These are phyloP conservation scores for Suhomyces canberraensis DNA, from an alignment of 805 yeast genomes.

Conservation along the genomic window DNA sequence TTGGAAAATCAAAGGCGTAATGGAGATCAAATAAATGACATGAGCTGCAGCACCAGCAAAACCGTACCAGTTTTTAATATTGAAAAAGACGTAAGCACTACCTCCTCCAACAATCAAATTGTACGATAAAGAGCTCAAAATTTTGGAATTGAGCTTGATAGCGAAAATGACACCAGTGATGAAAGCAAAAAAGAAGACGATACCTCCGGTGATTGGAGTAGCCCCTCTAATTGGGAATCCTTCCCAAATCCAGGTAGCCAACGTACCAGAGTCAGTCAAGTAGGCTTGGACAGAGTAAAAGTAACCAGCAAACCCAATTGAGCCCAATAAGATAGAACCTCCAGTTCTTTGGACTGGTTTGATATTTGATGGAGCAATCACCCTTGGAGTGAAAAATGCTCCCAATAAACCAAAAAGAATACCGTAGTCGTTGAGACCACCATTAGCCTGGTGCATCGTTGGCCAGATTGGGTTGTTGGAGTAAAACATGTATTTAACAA, in stretches of 20 bases:
- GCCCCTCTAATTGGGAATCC: constrained; percentile 90
- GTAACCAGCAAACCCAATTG: constrained; percentile 73
- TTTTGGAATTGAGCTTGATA: constrained; percentile 19
- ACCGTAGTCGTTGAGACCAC: constrained; percentile 80
- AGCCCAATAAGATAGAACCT: constrained; percentile 50
- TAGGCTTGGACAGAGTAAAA: constrained; percentile 70
- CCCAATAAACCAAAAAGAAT: constrained; percentile 58
- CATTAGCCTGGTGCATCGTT: constrained; percentile 77
- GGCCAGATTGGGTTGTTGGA: constrained; percentile 98
- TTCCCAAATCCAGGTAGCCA: constrained; percentile 95
- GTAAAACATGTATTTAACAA: constrained; percentile 69
- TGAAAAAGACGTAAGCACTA: constrained; percentile 51
- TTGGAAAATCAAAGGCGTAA: constrained; percentile 59
- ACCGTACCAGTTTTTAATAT: constrained; percentile 65
- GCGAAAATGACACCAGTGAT: constrained; percentile 46
- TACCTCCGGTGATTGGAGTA: constrained; percentile 81
- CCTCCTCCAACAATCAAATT: constrained; percentile 42
- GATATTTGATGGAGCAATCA: constrained; percentile 13
- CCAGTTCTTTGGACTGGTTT: constrained; percentile 19
- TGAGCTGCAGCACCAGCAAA: constrained; percentile 68
- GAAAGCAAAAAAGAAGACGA: constrained; percentile 58
- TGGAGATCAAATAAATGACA: constrained; percentile 57
- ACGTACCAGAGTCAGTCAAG: constrained; percentile 78
- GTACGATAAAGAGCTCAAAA: constrained; percentile 24
- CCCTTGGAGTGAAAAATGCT: constrained; percentile 58